Conservation (phyloP, 768 basidiomycete genomes). For the Leccinum subtestaceum region DNA sequence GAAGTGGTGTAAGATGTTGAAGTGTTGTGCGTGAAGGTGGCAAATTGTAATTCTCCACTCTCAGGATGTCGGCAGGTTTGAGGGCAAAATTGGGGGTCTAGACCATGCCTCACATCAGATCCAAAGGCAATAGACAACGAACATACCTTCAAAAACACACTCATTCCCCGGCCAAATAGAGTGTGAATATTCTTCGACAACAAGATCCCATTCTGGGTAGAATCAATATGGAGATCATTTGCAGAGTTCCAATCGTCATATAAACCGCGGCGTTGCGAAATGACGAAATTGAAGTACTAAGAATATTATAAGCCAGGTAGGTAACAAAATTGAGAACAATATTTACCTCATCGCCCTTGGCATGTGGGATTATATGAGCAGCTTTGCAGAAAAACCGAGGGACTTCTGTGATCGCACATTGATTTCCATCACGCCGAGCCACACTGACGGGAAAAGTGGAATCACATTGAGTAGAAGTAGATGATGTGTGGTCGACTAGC, state of each 20-base stretch:
- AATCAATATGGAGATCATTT: background rate
- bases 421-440: background rate
- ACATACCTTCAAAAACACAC: background rate
- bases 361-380: background rate
- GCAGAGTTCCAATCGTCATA: background rate
- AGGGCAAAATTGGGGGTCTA: background rate
- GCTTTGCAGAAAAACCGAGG: background rate
- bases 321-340: background rate
- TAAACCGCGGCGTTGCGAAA: background rate
- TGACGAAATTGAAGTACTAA: background rate
- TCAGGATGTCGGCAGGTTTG: background rate
- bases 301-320: background rate
- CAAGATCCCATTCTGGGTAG: background rate
- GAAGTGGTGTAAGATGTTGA: background rate
- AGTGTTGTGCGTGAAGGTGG: background rate
- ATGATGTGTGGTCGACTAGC: background rate
- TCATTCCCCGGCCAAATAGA: background rate
- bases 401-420: background rate
- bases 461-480: background rate
- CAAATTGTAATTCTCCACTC: background rate
- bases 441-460: background rate
- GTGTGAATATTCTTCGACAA: background rate
- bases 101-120: background rate
- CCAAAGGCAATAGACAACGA: background rate
- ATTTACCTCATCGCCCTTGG: background rate